Conservation (phyloP, 2,329 filamentous ascomycete genomes). For the Fusarium vanettenii region DNA sequence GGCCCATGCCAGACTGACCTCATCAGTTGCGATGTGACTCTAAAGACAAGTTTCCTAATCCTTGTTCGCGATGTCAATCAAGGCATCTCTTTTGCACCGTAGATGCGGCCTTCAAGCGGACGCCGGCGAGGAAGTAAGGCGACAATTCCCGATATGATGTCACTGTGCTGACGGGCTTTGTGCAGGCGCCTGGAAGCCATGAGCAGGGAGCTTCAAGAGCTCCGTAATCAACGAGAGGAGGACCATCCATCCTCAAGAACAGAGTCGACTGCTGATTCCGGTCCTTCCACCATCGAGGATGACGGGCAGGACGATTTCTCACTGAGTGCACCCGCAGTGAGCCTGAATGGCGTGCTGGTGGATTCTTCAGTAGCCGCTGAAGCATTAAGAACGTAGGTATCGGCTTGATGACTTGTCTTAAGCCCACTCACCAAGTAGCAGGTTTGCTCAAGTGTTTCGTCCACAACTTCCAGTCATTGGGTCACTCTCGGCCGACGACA, state of each 20-base stretch:
- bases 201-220: slow-evolving; percentile 35
- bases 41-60: slow-evolving; percentile 33
- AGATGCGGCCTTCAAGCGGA: slow-evolving; percentile 31
- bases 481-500: background rate
- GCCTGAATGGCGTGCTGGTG: slow-evolving; percentile 3
- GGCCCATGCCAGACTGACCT: background rate
- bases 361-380: slow-evolving; percentile 12
- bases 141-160: background rate
- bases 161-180: background rate
- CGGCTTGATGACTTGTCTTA: fast-evolving
- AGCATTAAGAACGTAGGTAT: slow-evolving; percentile 20
- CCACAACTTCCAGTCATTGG: slow-evolving; percentile 27
- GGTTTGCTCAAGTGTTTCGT: slow-evolving; percentile 30
- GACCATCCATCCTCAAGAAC: background rate
- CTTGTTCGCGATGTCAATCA: slow-evolving; percentile 27
- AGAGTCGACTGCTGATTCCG: slow-evolving; percentile 1
- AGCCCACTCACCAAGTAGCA: background rate
- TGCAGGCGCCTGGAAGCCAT: slow-evolving; percentile 32
- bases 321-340: background rate
- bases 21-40: slow-evolving; percentile 33
- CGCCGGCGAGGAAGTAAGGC: slow-evolving; percentile 29
- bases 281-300: background rate
- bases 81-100: slow-evolving; percentile 36
- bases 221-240: slow-evolving; percentile 20
- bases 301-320: slow-evolving; percentile 21